These are phyloP conservation scores for Lactifluus piperatus DNA, from an alignment of 768 basidiomycete species.

Conservation along the genomic window DNA sequence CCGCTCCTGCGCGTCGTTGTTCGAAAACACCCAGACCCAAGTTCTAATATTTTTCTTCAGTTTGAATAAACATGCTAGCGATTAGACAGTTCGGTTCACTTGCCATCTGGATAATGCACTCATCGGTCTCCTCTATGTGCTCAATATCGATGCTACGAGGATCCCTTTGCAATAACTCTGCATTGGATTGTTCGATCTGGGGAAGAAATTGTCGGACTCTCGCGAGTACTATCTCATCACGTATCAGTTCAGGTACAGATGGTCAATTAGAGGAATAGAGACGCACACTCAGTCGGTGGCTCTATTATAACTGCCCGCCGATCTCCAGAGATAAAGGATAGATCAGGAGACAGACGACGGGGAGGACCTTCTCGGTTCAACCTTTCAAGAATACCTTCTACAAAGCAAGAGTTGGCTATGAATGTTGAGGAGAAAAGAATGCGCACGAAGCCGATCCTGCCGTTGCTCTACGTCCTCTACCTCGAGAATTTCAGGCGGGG, in stretches of 20 bases:
- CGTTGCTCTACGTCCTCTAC: slow-evolving; percentile 14
- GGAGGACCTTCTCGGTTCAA: slow-evolving; percentile 11
- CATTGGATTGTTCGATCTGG: slow-evolving; percentile 56
- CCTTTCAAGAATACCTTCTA: slow-evolving; percentile 19
- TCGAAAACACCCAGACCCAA: slow-evolving; percentile 25
- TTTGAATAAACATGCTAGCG: neutral
- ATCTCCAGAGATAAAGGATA: slow-evolving; percentile 22
- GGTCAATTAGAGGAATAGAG: neutral
- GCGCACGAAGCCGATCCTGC: slow-evolving; percentile 21
- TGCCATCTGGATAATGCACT: slow-evolving; percentile 60
- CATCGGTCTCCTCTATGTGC: slow-evolving; percentile 39
- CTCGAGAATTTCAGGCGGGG: slow-evolving; percentile 2
- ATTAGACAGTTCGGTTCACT: neutral
- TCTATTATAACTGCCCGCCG: slow-evolving; percentile 20
- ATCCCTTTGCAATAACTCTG: slow-evolving; percentile 38
- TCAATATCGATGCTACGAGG: slow-evolving; percentile 65
- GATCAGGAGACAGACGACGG: neutral
- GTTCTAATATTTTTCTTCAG: slow-evolving; percentile 9
- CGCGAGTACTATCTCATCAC: slow-evolving; percentile 42
- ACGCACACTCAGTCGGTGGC: slow-evolving; percentile 21
- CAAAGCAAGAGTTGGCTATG: neutral
- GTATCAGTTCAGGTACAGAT: neutral
- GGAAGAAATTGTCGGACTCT: slow-evolving; percentile 63
- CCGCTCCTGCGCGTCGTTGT: slow-evolving; percentile 12
- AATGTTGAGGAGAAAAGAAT: neutral